These are phyloP conservation scores for Daucus carota DNA, from an alignment of 129 eudicot genomes.

Conservation along the genomic window DH1_v3.0 NC_030382.2:42166501-42167000, in stretches of 20 bases:
- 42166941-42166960: neutral
- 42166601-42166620: neutral
- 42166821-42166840: neutral
- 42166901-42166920: neutral
- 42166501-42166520: too few species aligned
- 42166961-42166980: neutral
- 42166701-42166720: neutral
- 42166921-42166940: neutral
- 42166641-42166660: neutral
- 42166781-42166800: neutral
- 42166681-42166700: neutral
- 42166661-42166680: neutral
- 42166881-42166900: neutral
- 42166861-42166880: neutral
- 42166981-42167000: neutral
- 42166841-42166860: neutral
- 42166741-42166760: neutral
- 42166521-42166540: too few species aligned
- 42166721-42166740: neutral
- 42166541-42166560: neutral
- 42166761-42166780: neutral
- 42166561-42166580: neutral
- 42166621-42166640: neutral
- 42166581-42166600: neutral
- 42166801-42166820: neutral